phyloP scores from a whole-genome alignment of 164 flowering plant species.

The Vitis rupestris region DNA sequence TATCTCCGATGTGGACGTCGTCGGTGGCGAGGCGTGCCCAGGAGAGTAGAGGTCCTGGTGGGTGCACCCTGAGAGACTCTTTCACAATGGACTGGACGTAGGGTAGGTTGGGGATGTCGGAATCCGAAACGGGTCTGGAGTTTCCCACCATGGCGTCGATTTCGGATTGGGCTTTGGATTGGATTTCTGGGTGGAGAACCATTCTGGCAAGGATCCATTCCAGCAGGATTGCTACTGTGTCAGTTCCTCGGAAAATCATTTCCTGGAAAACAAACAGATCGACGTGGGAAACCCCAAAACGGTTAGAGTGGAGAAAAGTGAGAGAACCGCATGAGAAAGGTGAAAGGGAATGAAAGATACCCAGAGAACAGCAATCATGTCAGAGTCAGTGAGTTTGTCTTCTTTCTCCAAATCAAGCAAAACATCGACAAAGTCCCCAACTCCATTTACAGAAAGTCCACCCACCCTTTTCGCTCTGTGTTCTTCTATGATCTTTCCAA shows the following conservation, averaged over 20 bases:
- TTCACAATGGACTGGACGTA: constrained; percentile 51
- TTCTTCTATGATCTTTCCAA: constrained; percentile 43
- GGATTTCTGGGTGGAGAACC: constrained; percentile 39
- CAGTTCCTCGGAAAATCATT: constrained; percentile 63
- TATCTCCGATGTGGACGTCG: constrained; percentile 51
- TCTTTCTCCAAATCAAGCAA: constrained; percentile 53
- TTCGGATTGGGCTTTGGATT: constrained; percentile 38
- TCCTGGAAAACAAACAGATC: constrained; percentile 31
- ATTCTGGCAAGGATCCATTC: constrained; percentile 60
- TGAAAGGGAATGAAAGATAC: constrained; percentile 18
- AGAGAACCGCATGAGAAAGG: background rate
- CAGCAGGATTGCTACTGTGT: constrained; percentile 43
- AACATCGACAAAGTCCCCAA: constrained; percentile 53
- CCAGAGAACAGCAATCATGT: constrained; percentile 69
- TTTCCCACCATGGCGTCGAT: constrained; percentile 26
- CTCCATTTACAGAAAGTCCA: constrained; percentile 11
- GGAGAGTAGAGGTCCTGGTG: constrained; percentile 57
- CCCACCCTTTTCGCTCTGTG: constrained; percentile 15
- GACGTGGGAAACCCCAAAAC: no score
- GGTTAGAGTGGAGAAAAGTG: background rate
- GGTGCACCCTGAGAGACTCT: constrained; percentile 48
- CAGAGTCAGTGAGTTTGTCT: constrained; percentile 51
- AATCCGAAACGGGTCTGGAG: constrained; percentile 21
- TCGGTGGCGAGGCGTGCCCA: constrained; percentile 53
- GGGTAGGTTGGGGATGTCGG: constrained; percentile 32